Evolutionary conservation across 2,329 filamentous ascomycete genomes (phyloP), one percentile per base, ranked within the genome.

Genomic region (Fusarium sulawesiense): DNA sequence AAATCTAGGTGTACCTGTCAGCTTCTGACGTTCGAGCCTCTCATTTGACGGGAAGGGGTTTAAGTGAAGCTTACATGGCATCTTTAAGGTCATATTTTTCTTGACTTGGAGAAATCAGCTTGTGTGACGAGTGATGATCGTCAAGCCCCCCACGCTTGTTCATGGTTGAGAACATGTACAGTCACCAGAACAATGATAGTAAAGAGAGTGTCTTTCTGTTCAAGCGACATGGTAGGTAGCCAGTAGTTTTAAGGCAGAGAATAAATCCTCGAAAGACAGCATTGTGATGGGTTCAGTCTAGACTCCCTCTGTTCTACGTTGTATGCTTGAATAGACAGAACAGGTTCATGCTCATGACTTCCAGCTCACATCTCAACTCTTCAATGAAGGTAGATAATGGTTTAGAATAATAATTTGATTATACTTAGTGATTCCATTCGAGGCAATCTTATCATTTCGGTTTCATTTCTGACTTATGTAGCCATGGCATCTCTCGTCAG

Each of bases 21-120:
- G 65, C 65, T 55, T 60, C 37, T 61, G 47, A 55, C 18, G 29
- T 4, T 59, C 32, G 32, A 42, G 60, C 12, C 37, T 59, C 63
- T 49, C 16, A 11, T 5, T 37, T 40, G n/a, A 20, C n/a, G 12
- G 18, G 30, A 37, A 34, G 23, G 30, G 49, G 48, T 56, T n/a
- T 14, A 34, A 6, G 32, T n/a, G 14, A 47, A 44, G 45, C 44
- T 60, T 34, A 58, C 58, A 34, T 37, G 37, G 11, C 23, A n/a
- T 4, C 3, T 42, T 10, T 12, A 27, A 27, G 20, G 20, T 13
- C 25, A 20, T 37, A 18, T 18, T 14, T 13, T 21, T 37, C 20
- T 13, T 42, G 21, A 40, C 13, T 8, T 11, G 27, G 23, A 7
- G 21, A 20, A 10, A 6, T 29, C 27, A 2, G 3, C 16, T 8